These are phyloP conservation scores for Coemansia sp. DNA, from an alignment of 192 early-diverging fungal genomes.

Conservation along the genomic window DNA sequence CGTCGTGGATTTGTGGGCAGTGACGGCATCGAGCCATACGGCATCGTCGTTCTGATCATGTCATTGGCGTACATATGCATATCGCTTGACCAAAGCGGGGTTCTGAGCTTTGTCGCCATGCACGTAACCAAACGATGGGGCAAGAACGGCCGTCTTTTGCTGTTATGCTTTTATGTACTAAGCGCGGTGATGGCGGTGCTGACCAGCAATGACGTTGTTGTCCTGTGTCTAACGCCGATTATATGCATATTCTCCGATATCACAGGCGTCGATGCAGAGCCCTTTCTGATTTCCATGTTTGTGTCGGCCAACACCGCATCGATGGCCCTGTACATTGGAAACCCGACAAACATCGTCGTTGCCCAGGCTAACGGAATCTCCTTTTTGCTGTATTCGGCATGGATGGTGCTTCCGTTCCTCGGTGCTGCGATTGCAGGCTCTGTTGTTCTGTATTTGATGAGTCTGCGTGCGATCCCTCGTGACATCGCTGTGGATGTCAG, in stretches of 20 bases:
- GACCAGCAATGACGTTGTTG: constrained; percentile 83
- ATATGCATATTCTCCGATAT: constrained; percentile 71
- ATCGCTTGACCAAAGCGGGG: constrained; percentile 77
- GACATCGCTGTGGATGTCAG: constrained; percentile 43
- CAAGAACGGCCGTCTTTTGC: constrained; percentile 59
- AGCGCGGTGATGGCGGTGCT: constrained; percentile 71
- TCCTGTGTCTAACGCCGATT: constrained; percentile 80
- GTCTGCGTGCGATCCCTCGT: constrained; percentile 55
- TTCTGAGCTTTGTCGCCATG: constrained; percentile 76
- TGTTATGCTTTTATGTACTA: constrained; percentile 69
- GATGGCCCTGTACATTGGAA: constrained; percentile 86
- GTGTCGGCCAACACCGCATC: constrained; percentile 74
- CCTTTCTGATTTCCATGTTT: constrained; percentile 78
- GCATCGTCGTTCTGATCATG: constrained; percentile 80
- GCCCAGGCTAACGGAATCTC: constrained; percentile 73
- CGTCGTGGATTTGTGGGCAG: constrained; percentile 65
- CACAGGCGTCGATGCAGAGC: constrained; percentile 61
- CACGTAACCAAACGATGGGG: constrained; percentile 68
- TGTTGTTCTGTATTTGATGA: constrained; percentile 56
- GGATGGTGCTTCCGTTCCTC: constrained; percentile 77
- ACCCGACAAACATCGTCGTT: constrained; percentile 86
- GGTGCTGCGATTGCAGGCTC: constrained; percentile 58
- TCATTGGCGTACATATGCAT: constrained; percentile 84
- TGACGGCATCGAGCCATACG: constrained; percentile 63
- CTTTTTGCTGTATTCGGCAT: constrained; percentile 75